Conservation (phyloP, 306 rosid species). For the Acacia confusa region DNA sequence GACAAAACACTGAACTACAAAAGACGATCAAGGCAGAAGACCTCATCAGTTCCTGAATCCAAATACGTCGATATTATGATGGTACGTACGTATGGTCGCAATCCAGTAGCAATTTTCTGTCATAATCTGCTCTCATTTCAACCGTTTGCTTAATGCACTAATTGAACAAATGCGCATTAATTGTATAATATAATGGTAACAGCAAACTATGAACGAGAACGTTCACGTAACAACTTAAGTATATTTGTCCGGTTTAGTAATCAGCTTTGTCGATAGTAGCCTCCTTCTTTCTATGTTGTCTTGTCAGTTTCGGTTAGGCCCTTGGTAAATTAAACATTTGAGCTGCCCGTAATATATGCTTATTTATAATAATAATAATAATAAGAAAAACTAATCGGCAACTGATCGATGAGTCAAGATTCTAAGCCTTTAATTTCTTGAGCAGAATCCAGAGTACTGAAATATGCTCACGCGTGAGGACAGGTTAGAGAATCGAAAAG, state of each 20-base stretch:
- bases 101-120: neutral
- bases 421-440: neutral
- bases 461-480: neutral
- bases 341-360: too few relatives aligned
- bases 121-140: neutral
- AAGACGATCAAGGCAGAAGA: constrained; percentile 34
- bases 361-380: too few relatives aligned
- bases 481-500: neutral
- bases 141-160: neutral
- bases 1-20: constrained; percentile 32
- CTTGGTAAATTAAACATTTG: neutral
- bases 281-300: neutral
- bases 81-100: constrained; percentile 42
- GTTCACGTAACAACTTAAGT: neutral
- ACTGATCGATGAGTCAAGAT: neutral
- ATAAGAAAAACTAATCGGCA: too few relatives aligned
- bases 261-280: neutral
- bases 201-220: neutral
- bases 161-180: neutral
- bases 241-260: neutral
- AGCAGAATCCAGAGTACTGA: neutral
- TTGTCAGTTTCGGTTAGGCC: neutral
- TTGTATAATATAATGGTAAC: neutral
- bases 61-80: constrained; percentile 49
- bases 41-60: constrained; percentile 38